Evolutionary conservation across 768 basidiomycete genomes (phyloP).

Genomic region (Neoboletus brunneissimus): DNA sequence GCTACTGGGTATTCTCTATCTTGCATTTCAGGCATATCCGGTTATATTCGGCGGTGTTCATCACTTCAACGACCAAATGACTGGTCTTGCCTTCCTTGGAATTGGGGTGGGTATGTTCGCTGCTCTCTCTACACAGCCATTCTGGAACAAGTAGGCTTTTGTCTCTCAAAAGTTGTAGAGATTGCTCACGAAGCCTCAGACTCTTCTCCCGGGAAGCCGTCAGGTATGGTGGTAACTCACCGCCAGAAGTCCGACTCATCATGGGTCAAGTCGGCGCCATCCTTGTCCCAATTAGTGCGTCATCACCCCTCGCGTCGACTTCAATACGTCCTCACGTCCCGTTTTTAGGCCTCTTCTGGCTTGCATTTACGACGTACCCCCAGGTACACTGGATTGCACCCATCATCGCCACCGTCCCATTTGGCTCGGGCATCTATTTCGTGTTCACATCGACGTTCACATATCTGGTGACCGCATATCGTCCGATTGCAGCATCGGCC

Average conservation of each 20-base stretch:
- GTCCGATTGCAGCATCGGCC: constrained; percentile 55
- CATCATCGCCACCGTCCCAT: constrained; percentile 43
- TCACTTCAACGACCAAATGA: constrained; percentile 51
- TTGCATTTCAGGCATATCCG: constrained; percentile 57
- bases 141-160: constrained; percentile 40
- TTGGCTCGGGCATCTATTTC: constrained; percentile 57
- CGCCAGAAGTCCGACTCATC: constrained; percentile 63
- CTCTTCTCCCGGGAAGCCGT: constrained; percentile 36
- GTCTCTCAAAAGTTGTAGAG: not conserved
- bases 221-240: constrained; percentile 45
- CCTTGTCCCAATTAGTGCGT: constrained; percentile 56
- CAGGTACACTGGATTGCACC: constrained; percentile 48
- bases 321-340: not conserved
- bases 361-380: constrained; percentile 53
- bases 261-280: constrained; percentile 70
- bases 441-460: constrained; percentile 70
- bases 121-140: constrained; percentile 39
- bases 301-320: not conserved
- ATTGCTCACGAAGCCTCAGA: constrained; percentile 25
- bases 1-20: constrained; percentile 45
- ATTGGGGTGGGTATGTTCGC: constrained; percentile 47
- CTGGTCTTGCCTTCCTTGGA: constrained; percentile 49
- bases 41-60: constrained; percentile 48
- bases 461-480: constrained; percentile 51
- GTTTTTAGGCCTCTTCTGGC: constrained; percentile 44